Conservation (phyloP, 2,329 filamentous ascomycete genomes). For the Trichoderma gracile region DNA sequence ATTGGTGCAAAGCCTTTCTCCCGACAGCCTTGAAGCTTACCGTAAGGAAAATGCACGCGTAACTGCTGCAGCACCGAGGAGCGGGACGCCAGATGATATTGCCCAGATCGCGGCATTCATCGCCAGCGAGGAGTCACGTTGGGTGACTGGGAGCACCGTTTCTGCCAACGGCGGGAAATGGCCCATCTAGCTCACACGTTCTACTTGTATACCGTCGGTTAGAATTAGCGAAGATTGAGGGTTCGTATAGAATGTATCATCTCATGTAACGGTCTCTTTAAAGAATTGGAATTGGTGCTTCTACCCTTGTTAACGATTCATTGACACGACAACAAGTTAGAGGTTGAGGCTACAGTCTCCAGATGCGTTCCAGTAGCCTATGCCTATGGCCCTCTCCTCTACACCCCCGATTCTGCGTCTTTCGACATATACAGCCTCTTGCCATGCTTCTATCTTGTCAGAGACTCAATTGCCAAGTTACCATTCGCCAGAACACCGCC, state of each 20-base stretch:
- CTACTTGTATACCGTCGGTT: no score
- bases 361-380: neutral
- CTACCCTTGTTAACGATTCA: no score
- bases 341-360: neutral
- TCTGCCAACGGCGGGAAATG: constrained; percentile 35
- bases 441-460: neutral
- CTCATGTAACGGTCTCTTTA: no score
- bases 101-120: constrained; percentile 38
- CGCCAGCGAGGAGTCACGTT: constrained; percentile 34
- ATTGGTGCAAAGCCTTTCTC: constrained; percentile 28
- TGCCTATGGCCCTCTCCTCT: neutral
- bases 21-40: constrained; percentile 28
- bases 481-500: no score
- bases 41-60: constrained; percentile 36
- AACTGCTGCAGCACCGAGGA: constrained; percentile 36
- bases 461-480: neutral
- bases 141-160: constrained; percentile 36
- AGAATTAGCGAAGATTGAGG: neutral
- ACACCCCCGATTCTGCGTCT: neutral
- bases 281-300: no score
- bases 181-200: neutral
- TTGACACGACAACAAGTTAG: no score
- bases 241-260: no score
- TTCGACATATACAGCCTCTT: neutral
- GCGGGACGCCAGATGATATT: constrained; percentile 37